Evolutionary conservation across 495 filamentous ascomycete genomes (phyloP).

Genomic region (Eremomyces bilateralis): DNA sequence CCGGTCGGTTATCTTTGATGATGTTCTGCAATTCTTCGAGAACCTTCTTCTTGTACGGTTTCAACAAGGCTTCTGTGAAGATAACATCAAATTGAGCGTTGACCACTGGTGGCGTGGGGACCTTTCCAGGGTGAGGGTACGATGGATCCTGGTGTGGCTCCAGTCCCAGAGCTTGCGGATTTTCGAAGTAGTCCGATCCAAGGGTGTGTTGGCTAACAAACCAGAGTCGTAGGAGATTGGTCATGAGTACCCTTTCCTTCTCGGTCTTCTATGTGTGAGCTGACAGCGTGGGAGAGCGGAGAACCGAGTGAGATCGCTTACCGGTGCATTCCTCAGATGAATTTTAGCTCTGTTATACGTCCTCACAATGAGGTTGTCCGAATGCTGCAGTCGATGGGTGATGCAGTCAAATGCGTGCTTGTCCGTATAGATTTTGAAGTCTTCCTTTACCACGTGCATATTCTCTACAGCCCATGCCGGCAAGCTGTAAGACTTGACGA

Average conservation of each 20-base stretch:
- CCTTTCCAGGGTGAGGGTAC: background rate
- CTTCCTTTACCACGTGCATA: background rate
- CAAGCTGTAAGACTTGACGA: background rate
- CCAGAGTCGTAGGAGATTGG: slow-evolving; percentile 1
- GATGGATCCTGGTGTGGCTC: background rate
- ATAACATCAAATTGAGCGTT: slow-evolving; percentile 3
- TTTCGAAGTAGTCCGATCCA: background rate
- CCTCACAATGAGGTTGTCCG: background rate
- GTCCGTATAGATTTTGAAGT: too few species aligned
- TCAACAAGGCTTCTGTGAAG: background rate
- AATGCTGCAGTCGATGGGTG: slow-evolving; percentile 1
- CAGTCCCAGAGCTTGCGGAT: slow-evolving; percentile 1
- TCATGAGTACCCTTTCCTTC: slow-evolving; percentile 1
- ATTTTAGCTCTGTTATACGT: background rate
- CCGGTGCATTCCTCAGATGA: too few species aligned
- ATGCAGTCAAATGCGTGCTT: background rate
- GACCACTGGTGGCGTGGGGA: slow-evolving; percentile 1
- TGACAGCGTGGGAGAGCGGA: too few species aligned
- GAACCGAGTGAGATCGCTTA: too few species aligned
- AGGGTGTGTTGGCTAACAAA: background rate
- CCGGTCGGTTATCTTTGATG: too few species aligned
- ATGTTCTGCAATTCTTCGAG: slow-evolving; percentile 1
- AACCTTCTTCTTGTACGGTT: slow-evolving; percentile 1
- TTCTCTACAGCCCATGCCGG: background rate
- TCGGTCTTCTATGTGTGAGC: too few species aligned